Evolutionary conservation across 2,329 filamentous ascomycete species (phyloP), one percentile per base, ranked within the genome.

Genomic region (Colletotrichum karsti): DNA sequence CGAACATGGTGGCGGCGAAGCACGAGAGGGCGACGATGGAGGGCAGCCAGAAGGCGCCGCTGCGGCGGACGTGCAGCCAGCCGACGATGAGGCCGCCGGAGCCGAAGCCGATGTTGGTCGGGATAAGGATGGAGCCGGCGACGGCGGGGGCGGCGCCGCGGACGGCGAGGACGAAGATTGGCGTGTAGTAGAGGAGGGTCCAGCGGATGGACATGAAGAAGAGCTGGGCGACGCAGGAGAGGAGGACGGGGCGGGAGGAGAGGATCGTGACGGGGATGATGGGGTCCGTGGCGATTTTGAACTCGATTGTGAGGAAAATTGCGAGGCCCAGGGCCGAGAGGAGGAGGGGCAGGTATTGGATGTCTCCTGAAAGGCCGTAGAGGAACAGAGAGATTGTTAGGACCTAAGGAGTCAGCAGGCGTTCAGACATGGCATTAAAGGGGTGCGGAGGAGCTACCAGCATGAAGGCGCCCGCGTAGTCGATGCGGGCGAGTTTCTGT

Each of bases 121-220:
- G 93, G 51, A 97, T 88, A 7, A 97, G 85, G 37, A 95, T 91
- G 4, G 91, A 86, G 3, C 93, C 94, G 3, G 93, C 91, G 2
- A 88, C 82, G 1, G 92, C 91, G 0, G 92, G 91, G 1, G 86
- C 80, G 81, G 92, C 92, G 62, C 88, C 88, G 3, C 91, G 88
- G 2, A 96, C 91, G 4, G 92, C 92, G 64, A 96, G 89, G 35
- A 93, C 91, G 73, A 93, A 95, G 46, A 94, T 89, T 0, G 94
- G 93, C 0, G 91, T 87, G 79, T 94, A 97, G 82, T 94, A 96
- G 7, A 97, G 83, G 2, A 97, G 85, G 7, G 86, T 86, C 93
- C 93, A 97, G 64, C 94, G 90, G 2, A 92, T 87, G 75, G 92
- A 90, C 92, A 97, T 95, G 76, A 94, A 87, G 20, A 91, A 90